phyloP scores from a whole-genome alignment of 129 eudicot genomes.

The Centella asiatica region DNA sequence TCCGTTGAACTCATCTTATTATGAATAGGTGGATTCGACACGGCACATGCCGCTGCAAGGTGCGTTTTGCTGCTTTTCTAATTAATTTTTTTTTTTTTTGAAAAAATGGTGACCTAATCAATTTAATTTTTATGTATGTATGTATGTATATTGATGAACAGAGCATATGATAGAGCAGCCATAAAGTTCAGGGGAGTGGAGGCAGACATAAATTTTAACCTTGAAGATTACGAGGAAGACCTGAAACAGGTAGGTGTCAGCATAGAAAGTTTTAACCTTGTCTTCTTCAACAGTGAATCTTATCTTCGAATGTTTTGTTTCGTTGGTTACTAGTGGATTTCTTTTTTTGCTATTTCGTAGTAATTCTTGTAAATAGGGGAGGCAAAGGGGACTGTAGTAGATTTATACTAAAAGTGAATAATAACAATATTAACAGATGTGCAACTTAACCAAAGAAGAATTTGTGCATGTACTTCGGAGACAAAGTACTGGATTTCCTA shows the following conservation, averaged over 20 bases:
- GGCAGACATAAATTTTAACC: slow-evolving; percentile 79
- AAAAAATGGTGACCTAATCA: neutral
- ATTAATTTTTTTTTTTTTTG: neutral
- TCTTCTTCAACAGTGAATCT: slow-evolving; percentile 36
- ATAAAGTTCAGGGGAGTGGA: slow-evolving; percentile 87
- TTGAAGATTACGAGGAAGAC: slow-evolving; percentile 72
- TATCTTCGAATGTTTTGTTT: slow-evolving; percentile 18
- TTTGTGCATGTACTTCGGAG: slow-evolving; percentile 96
- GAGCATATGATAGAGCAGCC: slow-evolving; percentile 94
- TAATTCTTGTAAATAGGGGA: neutral
- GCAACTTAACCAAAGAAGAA: slow-evolving; percentile 84
- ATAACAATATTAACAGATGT: slow-evolving; percentile 52
- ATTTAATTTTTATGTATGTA: neutral
- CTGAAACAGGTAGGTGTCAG: slow-evolving; percentile 60
- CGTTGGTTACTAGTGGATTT: neutral
- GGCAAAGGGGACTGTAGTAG: neutral
- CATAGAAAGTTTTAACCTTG: slow-evolving; percentile 9
- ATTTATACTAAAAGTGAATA: slow-evolving; percentile 14
- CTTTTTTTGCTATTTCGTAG: neutral
- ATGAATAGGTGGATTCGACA: slow-evolving; percentile 85
- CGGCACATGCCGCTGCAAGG: slow-evolving; percentile 98
- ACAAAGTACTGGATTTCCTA: slow-evolving; percentile 96
- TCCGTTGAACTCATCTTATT: too few relatives aligned
- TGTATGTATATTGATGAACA: slow-evolving; percentile 12
- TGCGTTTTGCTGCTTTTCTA: slow-evolving; percentile 14